phyloP scores from a whole-genome alignment of 805 yeast species.

The Pichia heedii region DNA sequence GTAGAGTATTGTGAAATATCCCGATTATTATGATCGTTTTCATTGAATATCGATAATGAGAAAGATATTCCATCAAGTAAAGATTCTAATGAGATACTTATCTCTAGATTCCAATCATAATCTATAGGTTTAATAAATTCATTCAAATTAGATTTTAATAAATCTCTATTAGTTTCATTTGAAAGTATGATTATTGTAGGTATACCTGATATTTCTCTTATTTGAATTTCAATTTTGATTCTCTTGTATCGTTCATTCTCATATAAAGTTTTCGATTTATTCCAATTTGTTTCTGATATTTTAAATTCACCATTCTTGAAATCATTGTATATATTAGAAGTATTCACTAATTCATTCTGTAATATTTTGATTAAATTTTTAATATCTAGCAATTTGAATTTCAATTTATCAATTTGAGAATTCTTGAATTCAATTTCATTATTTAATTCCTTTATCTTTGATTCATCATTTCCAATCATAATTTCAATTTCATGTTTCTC shows the following conservation, averaged over 20 bases:
- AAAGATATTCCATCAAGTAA: slow-evolving; percentile 5
- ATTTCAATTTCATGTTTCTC: neutral
- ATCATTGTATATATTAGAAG: slow-evolving; percentile 1
- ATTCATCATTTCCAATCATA: neutral
- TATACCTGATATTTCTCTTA: slow-evolving; percentile 13
- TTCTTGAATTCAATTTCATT: slow-evolving; percentile 1
- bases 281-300: neutral
- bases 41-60: neutral
- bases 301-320: slow-evolving; percentile 7
- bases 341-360: neutral
- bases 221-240: slow-evolving; percentile 18
- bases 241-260: slow-evolving; percentile 14
- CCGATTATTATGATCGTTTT: neutral
- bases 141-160: neutral
- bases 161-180: neutral
- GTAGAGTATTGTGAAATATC: neutral
- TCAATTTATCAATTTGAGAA: slow-evolving; percentile 4
- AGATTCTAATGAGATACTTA: slow-evolving; percentile 2
- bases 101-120: slow-evolving; percentile 4
- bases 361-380: neutral
- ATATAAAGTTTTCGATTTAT: slow-evolving; percentile 2
- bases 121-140: slow-evolving; percentile 2
- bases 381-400: slow-evolving; percentile 3
- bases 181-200: slow-evolving; percentile 11
- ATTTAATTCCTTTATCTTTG: neutral